phyloP scores from a whole-genome alignment of 768 basidiomycete species.

The Pisolithus sp. region DNA sequence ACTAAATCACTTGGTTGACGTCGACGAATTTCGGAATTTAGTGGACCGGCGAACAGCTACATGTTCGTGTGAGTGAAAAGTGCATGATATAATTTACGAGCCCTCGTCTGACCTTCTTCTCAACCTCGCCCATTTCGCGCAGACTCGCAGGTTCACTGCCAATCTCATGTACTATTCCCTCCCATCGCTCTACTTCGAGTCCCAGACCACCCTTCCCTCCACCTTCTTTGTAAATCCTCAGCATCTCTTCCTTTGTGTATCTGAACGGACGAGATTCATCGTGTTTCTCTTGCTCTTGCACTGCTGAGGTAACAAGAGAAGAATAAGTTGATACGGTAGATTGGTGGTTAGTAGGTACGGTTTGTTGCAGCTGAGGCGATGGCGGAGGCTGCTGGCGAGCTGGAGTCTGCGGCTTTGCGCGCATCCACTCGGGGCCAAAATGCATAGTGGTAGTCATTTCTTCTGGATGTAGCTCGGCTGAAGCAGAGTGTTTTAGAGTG shows the following conservation, averaged over 20 bases:
- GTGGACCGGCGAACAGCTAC: conserved; percentile 70
- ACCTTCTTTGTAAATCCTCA: conserved; percentile 77
- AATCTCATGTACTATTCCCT: conserved; percentile 77
- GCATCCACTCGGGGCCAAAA: conserved; percentile 93
- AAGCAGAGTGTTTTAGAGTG: background rate
- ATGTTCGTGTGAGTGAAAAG: conserved; percentile 24
- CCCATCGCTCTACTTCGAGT: conserved; percentile 84
- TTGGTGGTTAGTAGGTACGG: conserved; percentile 36
- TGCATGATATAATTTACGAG: conserved; percentile 6
- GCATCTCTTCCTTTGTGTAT: conserved; percentile 81
- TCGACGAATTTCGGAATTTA: conserved; percentile 85
- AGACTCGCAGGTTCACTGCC: conserved; percentile 66
- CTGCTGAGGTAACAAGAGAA: conserved; percentile 45
- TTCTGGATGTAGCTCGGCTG: conserved; percentile 7
- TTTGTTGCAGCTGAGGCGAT: conserved; percentile 47
- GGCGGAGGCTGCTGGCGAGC: conserved; percentile 50
- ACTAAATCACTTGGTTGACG: conserved; percentile 75
- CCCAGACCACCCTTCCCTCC: conserved; percentile 68
- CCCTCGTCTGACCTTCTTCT: conserved; percentile 70
- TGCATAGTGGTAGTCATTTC: conserved; percentile 66
- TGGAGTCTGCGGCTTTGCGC: conserved; percentile 60
- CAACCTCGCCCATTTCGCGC: conserved; percentile 73
- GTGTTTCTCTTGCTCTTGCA: conserved; percentile 45
- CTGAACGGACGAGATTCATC: conserved; percentile 75
- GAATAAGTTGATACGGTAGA: conserved; percentile 65